A percentile compares a stretch with the other conserved stretches of the same genome.
These are phyloP conservation scores for Pulveroboletus sp. DNA, from an alignment of 768 basidiomycete species.

Conservation along the genomic window DNA sequence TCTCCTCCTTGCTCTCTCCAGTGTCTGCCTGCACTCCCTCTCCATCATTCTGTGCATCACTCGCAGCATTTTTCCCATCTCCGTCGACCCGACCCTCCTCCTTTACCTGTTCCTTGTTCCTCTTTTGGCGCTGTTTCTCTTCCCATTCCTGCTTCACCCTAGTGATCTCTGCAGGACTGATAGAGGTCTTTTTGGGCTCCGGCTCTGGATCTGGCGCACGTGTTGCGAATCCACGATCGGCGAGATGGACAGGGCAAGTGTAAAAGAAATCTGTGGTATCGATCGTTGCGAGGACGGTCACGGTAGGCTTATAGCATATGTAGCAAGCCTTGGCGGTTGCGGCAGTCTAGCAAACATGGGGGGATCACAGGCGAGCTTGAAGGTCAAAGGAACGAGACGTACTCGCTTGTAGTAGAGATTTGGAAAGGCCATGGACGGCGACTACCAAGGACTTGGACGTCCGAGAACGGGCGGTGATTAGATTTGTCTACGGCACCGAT, in stretches of 20 bases:
- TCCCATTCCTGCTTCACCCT: conserved; percentile 80
- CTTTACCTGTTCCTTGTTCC: conserved; percentile 48
- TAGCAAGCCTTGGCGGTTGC: conserved; percentile 76
- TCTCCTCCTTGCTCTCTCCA: conserved; percentile 23
- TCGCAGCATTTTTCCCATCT: conserved; percentile 22
- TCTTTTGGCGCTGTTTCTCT: conserved; percentile 59
- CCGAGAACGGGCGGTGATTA: too few relatives aligned
- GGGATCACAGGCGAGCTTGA: not conserved
- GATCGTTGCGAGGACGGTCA: conserved; percentile 78
- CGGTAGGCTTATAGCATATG: conserved; percentile 75
- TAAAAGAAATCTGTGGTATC: conserved; percentile 85
- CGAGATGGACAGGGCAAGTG: conserved; percentile 74
- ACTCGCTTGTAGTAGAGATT: conserved; percentile 92
- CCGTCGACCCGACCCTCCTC: conserved; percentile 31
- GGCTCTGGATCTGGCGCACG: conserved; percentile 40
- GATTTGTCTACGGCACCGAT: too few relatives aligned
- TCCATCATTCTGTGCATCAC: conserved; percentile 19
- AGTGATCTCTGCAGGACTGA: conserved; percentile 66
- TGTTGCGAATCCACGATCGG: conserved; percentile 71
- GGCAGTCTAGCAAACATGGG: conserved; percentile 48
- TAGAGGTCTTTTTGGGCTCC: conserved; percentile 33
- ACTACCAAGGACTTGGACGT: too few relatives aligned
- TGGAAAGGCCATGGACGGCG: conserved; percentile 59
- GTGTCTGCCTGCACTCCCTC: conserved; percentile 34
- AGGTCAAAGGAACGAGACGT: conserved; percentile 27